These are phyloP conservation scores for Striga hermonthica DNA, from an alignment of 305 asterid genomes.

Conservation along the genomic window DNA sequence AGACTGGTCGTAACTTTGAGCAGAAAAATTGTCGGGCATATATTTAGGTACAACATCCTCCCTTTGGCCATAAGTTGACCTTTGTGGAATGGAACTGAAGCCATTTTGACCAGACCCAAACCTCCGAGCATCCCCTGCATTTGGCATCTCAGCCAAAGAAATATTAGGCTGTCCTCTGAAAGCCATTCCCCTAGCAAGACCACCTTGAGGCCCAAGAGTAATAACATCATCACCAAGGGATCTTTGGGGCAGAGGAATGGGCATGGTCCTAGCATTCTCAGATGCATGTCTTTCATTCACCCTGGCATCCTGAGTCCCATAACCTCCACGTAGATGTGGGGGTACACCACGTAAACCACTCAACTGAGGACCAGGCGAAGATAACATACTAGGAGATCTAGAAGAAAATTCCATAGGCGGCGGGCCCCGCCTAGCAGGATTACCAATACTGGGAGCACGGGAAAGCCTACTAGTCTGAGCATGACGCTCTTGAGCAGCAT, in stretches of 20 bases:
- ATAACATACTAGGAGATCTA: slow-evolving; percentile 45
- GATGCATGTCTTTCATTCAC: slow-evolving; percentile 43
- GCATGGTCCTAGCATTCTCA: slow-evolving; percentile 38
- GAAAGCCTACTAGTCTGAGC: slow-evolving; percentile 51
- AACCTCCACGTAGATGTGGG: slow-evolving; percentile 46
- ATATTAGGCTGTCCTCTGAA: slow-evolving; percentile 58
- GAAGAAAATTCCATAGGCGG: slow-evolving; percentile 47
- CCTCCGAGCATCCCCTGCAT: slow-evolving; percentile 35
- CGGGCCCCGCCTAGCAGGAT: slow-evolving; percentile 44
- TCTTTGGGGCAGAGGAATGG: slow-evolving; percentile 54
- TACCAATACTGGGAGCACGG: slow-evolving; percentile 50
- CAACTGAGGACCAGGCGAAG: slow-evolving; percentile 46
- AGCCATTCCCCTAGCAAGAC: slow-evolving; percentile 91
- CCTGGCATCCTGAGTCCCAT: slow-evolving; percentile 56
- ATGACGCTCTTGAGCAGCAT: slow-evolving; percentile 77
- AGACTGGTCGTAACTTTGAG: slow-evolving; percentile 43
- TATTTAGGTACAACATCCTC: slow-evolving; percentile 37
- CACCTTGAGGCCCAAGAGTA: slow-evolving; percentile 95
- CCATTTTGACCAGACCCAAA: slow-evolving; percentile 61
- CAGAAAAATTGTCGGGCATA: slow-evolving; percentile 12
- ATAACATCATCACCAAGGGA: slow-evolving; percentile 52
- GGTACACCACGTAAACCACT: slow-evolving; percentile 46
- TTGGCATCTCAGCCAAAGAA: no score
- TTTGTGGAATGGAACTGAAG: slow-evolving; percentile 49
- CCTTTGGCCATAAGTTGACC: slow-evolving; percentile 53